These are phyloP conservation scores for Mycena sp. DNA, from an alignment of 1,284 basidiomycete genomes.

Conservation along the genomic window DNA sequence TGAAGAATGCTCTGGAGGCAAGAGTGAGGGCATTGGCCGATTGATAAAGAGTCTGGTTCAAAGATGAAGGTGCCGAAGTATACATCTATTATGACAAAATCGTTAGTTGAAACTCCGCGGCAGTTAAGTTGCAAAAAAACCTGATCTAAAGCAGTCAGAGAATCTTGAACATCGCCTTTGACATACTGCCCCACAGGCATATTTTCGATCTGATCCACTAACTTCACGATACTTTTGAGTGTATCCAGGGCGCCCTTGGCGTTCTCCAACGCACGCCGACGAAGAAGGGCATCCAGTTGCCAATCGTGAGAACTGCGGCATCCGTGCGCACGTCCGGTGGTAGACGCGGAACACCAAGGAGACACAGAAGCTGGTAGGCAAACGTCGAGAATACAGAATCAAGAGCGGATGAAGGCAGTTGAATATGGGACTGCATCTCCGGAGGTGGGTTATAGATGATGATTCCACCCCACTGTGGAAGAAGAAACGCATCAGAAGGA, in stretches of 20 bases:
- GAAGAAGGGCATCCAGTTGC: conserved; percentile 83
- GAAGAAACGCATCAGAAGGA: conserved; percentile 78
- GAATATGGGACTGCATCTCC: conserved; percentile 30
- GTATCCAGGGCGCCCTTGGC: conserved; percentile 75
- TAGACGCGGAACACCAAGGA: conserved; percentile 82
- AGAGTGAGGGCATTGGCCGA: conserved; percentile 75
- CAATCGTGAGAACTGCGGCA: conserved; percentile 63
- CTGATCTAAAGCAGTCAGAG: conserved; percentile 76
- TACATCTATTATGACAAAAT: conserved; percentile 50
- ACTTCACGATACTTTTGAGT: conserved; percentile 80
- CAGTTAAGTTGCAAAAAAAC: conserved; percentile 48
- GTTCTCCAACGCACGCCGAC: conserved; percentile 80
- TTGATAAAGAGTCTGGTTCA: conserved; percentile 61
- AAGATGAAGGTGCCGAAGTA: conserved; percentile 49
- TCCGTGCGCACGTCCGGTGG: conserved; percentile 51
- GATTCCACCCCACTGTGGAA: conserved; percentile 97
- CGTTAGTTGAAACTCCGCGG: neutral
- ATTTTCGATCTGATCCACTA: conserved; percentile 86
- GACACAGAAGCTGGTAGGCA: conserved; percentile 74
- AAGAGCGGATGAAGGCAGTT: conserved; percentile 58
- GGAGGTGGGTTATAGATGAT: conserved; percentile 76
- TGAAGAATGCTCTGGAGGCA: conserved; percentile 94
- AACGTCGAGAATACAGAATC: conserved; percentile 76
- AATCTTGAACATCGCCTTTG: conserved; percentile 72
- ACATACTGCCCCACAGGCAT: conserved; percentile 90